A percentile compares a stretch with the other conserved stretches of the same genome.
These are phyloP conservation scores for Coemansia sp. DNA, from an alignment of 192 early-diverging fungal species.

Conservation along the genomic window DNA sequence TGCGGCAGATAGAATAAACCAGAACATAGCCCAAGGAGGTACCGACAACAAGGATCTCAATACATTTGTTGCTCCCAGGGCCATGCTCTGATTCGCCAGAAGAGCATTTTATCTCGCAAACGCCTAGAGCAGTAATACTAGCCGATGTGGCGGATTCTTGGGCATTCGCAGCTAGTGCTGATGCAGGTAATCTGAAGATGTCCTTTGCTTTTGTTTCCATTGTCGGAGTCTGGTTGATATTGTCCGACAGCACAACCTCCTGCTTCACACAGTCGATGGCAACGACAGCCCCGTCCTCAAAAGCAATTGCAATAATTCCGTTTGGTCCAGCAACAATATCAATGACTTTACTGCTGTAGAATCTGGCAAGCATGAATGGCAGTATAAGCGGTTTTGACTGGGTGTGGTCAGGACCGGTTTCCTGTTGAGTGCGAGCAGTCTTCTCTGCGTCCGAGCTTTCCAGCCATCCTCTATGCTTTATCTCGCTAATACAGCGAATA, in stretches of 20 bases:
- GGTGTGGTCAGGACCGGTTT: not conserved
- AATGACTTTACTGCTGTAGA: conserved; percentile 15
- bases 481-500: not conserved
- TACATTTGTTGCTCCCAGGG: not conserved
- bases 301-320: conserved; percentile 25
- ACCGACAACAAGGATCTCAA: conserved; percentile 15
- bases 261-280: conserved; percentile 39
- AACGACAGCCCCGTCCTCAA: conserved; percentile 30
- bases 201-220: not conserved
- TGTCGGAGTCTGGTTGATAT: conserved; percentile 30
- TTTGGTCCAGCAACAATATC: conserved; percentile 14
- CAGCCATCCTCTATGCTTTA: not conserved
- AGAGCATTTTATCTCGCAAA: not conserved
- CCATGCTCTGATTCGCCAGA: not conserved
- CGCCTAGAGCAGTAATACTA: not conserved
- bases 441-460: not conserved
- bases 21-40: conserved; percentile 32
- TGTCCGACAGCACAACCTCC: conserved; percentile 30
- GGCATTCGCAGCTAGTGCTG: not conserved
- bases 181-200: conserved; percentile 5
- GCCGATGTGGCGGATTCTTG: not conserved
- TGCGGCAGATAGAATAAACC: conserved; percentile 9
- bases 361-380: conserved; percentile 46
- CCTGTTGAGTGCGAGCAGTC: not conserved
- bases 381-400: conserved; percentile 3